Evolutionary conservation across 225 moss, liverwort and hornwort species (phyloP).

Genomic region (Asterella californica): DNA sequence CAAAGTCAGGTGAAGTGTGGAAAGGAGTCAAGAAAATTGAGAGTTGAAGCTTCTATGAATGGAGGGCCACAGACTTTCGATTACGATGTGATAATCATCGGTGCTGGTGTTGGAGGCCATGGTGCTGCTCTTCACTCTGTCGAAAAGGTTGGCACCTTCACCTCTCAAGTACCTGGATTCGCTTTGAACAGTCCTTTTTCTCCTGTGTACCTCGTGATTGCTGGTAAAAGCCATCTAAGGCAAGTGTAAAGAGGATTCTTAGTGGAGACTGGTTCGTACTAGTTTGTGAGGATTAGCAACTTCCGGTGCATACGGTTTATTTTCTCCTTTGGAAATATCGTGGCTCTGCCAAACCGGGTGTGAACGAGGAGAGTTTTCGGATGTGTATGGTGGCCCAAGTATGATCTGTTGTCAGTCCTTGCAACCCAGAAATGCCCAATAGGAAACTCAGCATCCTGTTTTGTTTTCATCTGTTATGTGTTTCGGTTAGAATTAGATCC

Average conservation of each 20-base stretch:
- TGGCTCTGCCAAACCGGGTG: background rate
- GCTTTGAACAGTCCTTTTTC: background rate
- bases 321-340: background rate
- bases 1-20: slow-evolving; percentile 3
- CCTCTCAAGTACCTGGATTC: background rate
- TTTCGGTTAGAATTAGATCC: background rate
- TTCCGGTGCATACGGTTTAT: background rate
- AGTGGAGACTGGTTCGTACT: background rate
- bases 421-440: background rate
- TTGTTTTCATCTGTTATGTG: background rate
- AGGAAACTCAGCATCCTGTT: background rate
- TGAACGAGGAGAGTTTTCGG: too few relatives aligned
- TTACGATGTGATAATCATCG: slow-evolving; percentile 95
- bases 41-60: slow-evolving; percentile 57
- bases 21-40: slow-evolving; percentile 20
- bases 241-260: background rate
- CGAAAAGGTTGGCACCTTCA: slow-evolving; percentile 57
- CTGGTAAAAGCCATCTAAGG: background rate
- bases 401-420: background rate
- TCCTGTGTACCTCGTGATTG: background rate
- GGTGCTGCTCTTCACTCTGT: slow-evolving; percentile 97
- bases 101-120: slow-evolving; percentile 95
- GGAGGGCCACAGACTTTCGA: slow-evolving; percentile 73
- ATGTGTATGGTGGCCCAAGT: too few relatives aligned
- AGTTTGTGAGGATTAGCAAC: background rate